Percentiles rank a stretch among this genome's conserved stretches.
phyloP scores from a whole-genome alignment of 306 rosid species.

The barrel medic (Medicago truncatula) region MtrunA17r5.0-ANR NC_053044.1:7732001-7732500 shows the following conservation, averaged over 20 bases:
- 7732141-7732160: conserved; percentile 80
- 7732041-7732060: not conserved
- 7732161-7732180: conserved; percentile 60
- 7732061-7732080: not conserved
- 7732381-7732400: conserved; percentile 59
- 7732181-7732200: conserved; percentile 46
- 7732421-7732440: conserved; percentile 42
- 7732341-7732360: conserved; percentile 46
- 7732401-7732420: conserved; percentile 61
- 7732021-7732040: conserved; percentile 11
- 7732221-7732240: conserved; percentile 81
- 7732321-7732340: conserved; percentile 71
- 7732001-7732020: conserved; percentile 1
- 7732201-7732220: conserved; percentile 31
- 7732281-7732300: conserved; percentile 77
- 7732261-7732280: conserved; percentile 73
- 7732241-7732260: conserved; percentile 67
- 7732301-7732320: conserved; percentile 63
- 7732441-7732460: conserved; percentile 34
- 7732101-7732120: conserved; percentile 38
- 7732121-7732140: conserved; percentile 81
- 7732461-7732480: no score
- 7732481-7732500: no score
- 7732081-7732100: conserved; percentile 1
- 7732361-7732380: conserved; percentile 54